Evolutionary conservation across 495 filamentous ascomycete genomes (phyloP), one percentile per base, ranked within the genome.

Genomic region (Articulospora tetracladia): DNA sequence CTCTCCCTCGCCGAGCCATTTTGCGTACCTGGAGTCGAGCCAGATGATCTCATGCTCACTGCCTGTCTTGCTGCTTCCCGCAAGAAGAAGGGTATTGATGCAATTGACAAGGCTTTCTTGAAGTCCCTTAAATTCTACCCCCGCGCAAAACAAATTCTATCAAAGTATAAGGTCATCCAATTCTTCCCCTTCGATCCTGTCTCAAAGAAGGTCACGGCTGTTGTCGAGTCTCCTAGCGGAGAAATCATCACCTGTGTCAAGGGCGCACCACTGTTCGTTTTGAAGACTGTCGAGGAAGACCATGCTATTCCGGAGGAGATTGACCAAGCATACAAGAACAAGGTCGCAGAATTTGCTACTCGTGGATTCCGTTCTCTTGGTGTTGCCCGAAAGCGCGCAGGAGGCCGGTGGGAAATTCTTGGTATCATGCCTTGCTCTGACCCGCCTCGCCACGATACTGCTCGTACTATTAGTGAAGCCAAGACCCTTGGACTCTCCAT

Each of bases 341-440:
- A 93, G 76, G 89, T 96, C 55, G 85, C 87, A 57, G 92, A 96
- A 69, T 96, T 96, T 73, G 91, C 92, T 68, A 85, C 82, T 58
- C 90, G 92, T 82, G 91, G 92, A 77, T 94, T 93, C 80, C 89
- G 92, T 72, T 92, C 91, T 49, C 86, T 96, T 55, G 92, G 92
- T 76, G 87, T 96, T 77, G 91, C 91, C 65, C 90, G 91, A 73
- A 92, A 92, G 80, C 83, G 85, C 71, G 87, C 79, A 68, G 82
- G 85, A 71, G 77, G 80, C 64, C 74, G 81, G 30, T 96, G 92
- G 92, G 87, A 96, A 70, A 91, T 97, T 64, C 85, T 97, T 62
- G 92, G 92, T 68, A 94, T 96, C 69, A 90, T 96, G 86, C 92
- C 92, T 66, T 94, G 91, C 81, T 88, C 82, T 66, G 92, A 97